phyloP scores from a whole-genome alignment of 805 yeast species.

The Blastobotrys muscicola region DNA sequence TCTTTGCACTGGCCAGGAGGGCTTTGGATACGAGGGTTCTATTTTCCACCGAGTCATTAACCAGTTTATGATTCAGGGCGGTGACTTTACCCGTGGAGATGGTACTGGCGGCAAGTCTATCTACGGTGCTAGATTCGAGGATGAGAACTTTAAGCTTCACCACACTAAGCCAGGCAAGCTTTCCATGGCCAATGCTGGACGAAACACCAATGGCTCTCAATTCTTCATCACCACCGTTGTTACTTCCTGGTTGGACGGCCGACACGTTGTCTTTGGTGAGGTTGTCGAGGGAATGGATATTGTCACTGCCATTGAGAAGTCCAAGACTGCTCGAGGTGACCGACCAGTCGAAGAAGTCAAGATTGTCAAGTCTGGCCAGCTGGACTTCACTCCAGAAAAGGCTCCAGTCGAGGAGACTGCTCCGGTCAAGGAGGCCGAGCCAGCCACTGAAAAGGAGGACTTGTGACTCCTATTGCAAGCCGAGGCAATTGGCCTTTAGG shows the following conservation, averaged over 20 bases:
- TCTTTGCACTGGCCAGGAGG: slow-evolving; percentile 64
- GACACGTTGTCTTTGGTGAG: slow-evolving; percentile 94
- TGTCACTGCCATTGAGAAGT: slow-evolving; percentile 61
- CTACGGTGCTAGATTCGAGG: slow-evolving; percentile 62
- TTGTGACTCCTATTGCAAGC: slow-evolving; percentile 17
- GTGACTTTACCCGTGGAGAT: slow-evolving; percentile 55
- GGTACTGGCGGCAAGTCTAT: slow-evolving; percentile 77
- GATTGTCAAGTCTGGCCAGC: slow-evolving; percentile 64
- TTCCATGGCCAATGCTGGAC: slow-evolving; percentile 73
- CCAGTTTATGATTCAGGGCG: slow-evolving; percentile 79
- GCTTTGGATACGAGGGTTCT: slow-evolving; percentile 54
- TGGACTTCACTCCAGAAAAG: slow-evolving; percentile 23
- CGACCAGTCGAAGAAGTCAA: slow-evolving; percentile 57
- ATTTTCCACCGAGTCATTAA: slow-evolving; percentile 67
- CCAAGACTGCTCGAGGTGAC: slow-evolving; percentile 63
- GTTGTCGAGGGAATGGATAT: slow-evolving; percentile 78
- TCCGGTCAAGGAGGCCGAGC: slow-evolving; percentile 16
- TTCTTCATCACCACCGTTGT: slow-evolving; percentile 89
- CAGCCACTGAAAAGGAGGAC: slow-evolving; percentile 17
- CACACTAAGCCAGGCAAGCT: slow-evolving; percentile 55
- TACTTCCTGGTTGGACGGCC: slow-evolving; percentile 87
- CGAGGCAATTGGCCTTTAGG: slow-evolving; percentile 1
- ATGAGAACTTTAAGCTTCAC: slow-evolving; percentile 60
- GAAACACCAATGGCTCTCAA: slow-evolving; percentile 76
- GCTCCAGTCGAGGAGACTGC: slow-evolving; percentile 8